Evolutionary conservation across 2,329 filamentous ascomycete genomes (phyloP).

Genomic region (Beauveria brongniartii): DNA sequence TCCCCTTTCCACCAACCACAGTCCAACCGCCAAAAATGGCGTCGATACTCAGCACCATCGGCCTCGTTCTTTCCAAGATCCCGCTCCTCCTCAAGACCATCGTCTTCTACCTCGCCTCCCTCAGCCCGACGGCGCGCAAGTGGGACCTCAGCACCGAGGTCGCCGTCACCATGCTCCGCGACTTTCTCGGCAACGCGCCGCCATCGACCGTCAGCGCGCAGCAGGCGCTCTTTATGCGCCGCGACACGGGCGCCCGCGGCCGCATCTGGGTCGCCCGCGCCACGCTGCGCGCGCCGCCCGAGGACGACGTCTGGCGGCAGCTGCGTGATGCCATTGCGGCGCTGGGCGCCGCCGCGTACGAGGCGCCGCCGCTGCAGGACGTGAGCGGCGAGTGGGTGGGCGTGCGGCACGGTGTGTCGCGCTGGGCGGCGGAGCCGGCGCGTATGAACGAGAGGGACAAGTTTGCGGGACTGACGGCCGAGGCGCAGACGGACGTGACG

Average conservation of each 20-base stretch:
- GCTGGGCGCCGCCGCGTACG: not conserved
- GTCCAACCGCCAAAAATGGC: not conserved
- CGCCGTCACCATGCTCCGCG: constrained; percentile 7
- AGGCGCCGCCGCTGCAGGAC: not conserved
- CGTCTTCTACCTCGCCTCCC: not conserved
- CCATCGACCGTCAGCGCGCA: constrained; percentile 7
- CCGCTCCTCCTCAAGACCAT: constrained; percentile 3
- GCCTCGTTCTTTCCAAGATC: constrained; percentile 1
- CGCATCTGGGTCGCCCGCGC: constrained; percentile 61
- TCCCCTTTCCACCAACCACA: not conserved
- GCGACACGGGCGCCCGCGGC: constrained; percentile 47
- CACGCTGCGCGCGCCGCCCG: constrained; percentile 43
- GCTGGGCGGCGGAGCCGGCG: not conserved
- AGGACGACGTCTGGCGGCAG: constrained; percentile 13
- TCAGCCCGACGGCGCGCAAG: constrained; percentile 7
- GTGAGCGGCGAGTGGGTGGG: constrained; percentile 10
- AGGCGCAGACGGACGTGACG: not conserved
- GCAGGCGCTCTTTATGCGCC: constrained; percentile 18
- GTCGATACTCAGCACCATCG: not conserved
- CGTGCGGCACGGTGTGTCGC: not conserved
- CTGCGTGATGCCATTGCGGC: not conserved
- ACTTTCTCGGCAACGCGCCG: constrained; percentile 2
- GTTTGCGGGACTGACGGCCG: not conserved
- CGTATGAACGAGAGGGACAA: not conserved
- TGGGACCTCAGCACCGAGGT: constrained; percentile 11